Percentiles rank a stretch among this genome's conserved stretches.
Conservation (phyloP, 805 yeast genomes). For the Starmerella lactis-condensi region DNA sequence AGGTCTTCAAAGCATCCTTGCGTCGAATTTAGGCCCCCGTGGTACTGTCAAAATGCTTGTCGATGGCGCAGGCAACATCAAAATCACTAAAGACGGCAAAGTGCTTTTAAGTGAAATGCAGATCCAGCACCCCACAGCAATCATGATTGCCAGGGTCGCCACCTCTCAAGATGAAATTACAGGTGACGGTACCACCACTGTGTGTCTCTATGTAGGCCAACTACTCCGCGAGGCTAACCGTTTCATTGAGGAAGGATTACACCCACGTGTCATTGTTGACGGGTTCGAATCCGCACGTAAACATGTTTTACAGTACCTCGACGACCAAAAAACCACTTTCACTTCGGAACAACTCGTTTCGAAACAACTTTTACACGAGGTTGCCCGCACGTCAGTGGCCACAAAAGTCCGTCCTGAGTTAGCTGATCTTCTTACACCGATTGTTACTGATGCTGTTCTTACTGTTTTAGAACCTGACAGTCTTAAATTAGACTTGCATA, state of each 20-base stretch:
- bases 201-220: conserved; percentile 85
- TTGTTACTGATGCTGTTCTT: conserved; percentile 89
- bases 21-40: conserved; percentile 87
- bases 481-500: conserved; percentile 61
- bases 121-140: conserved; percentile 79
- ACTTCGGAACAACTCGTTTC: conserved; percentile 29
- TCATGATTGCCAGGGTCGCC: conserved; percentile 86
- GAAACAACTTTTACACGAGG: conserved; percentile 76
- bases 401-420: conserved; percentile 71
- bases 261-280: conserved; percentile 84
- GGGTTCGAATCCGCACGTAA: conserved; percentile 85
- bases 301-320: conserved; percentile 51
- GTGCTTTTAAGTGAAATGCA: conserved; percentile 91
- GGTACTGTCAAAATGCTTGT: conserved; percentile 93
- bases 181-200: conserved; percentile 98
- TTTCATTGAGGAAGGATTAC: conserved; percentile 80
- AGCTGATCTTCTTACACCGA: conserved; percentile 69
- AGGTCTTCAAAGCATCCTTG: conserved; percentile 81
- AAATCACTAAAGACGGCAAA: conserved; percentile 92
- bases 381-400: conserved; percentile 72
- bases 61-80: conserved; percentile 90
- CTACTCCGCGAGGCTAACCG: conserved; percentile 86
- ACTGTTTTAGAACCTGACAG: conserved; percentile 36
- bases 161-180: conserved; percentile 97
- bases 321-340: conserved; percentile 38